Conservation (phyloP, 768 basidiomycete species). For the Mycena capillaripes region DNA sequence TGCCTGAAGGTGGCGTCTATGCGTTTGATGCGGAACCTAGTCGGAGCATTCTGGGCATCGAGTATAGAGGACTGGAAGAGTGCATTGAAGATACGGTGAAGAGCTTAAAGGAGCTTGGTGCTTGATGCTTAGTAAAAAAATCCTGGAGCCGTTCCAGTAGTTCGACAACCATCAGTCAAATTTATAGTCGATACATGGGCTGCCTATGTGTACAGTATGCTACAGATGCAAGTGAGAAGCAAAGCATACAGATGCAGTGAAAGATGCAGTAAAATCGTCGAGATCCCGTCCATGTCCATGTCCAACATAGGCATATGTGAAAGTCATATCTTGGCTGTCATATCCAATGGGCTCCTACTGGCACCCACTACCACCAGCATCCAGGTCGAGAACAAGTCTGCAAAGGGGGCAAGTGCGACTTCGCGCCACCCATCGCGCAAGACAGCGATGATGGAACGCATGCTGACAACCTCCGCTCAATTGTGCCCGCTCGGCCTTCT, state of each 20-base stretch:
- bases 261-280: no score
- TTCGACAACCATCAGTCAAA: no score
- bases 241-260: slow-evolving; percentile 6
- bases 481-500: slow-evolving; percentile 66
- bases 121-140: no score
- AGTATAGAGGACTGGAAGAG: no score
- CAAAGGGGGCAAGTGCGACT: slow-evolving; percentile 40
- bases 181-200: background rate
- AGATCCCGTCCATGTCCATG: background rate
- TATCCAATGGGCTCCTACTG: background rate
- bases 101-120: no score
- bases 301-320: slow-evolving; percentile 15
- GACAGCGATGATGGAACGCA: slow-evolving; percentile 49
- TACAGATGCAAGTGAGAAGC: slow-evolving; percentile 9
- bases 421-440: slow-evolving; percentile 38
- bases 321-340: slow-evolving; percentile 1
- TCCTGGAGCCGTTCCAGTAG: no score
- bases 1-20: no score
- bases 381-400: slow-evolving; percentile 26
- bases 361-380: background rate
- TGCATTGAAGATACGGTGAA: no score
- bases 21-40: no score
- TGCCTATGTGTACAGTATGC: slow-evolving; percentile 25
- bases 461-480: slow-evolving; percentile 74
- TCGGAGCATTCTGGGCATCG: no score